Percentiles rank a stretch among this genome's conserved stretches.
Conservation (phyloP, 805 yeast genomes). For the Yamadazyma tumulicola region DNA sequence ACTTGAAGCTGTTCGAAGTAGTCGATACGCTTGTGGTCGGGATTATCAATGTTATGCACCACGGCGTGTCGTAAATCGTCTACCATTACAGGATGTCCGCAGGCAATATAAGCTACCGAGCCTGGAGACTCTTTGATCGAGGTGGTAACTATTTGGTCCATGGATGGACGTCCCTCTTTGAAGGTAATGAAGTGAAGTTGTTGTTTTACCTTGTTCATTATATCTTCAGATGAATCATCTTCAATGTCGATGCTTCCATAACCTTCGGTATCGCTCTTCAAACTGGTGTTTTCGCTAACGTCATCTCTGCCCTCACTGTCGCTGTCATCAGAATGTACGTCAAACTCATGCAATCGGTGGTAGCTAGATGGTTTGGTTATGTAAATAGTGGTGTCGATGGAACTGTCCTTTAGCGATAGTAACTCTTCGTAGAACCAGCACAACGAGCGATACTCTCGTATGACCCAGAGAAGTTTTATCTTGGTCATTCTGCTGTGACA, state of each 20-base stretch:
- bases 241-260: neutral
- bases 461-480: conserved; percentile 59
- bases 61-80: conserved; percentile 53
- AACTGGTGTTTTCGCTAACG: conserved; percentile 1
- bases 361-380: conserved; percentile 23
- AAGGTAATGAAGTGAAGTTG: conserved; percentile 34
- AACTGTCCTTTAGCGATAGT: conserved; percentile 18
- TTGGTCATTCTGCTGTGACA: neutral
- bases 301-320: neutral
- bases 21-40: conserved; percentile 51
- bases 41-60: conserved; percentile 31
- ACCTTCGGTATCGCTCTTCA: neutral
- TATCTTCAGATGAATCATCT: conserved; percentile 2
- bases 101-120: conserved; percentile 49
- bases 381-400: conserved; percentile 25
- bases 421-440: conserved; percentile 48
- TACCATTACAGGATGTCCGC: conserved; percentile 62
- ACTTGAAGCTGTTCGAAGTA: conserved; percentile 72
- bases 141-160: conserved; percentile 33
- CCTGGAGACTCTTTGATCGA: conserved; percentile 37
- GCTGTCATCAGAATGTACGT: conserved; percentile 6
- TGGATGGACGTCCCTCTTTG: conserved; percentile 47
- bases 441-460: conserved; percentile 51
- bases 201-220: conserved; percentile 12
- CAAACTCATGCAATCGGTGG: conserved; percentile 30